phyloP scores from a whole-genome alignment of 2,329 filamentous ascomycete species.

The Apiospora hydei region DNA sequence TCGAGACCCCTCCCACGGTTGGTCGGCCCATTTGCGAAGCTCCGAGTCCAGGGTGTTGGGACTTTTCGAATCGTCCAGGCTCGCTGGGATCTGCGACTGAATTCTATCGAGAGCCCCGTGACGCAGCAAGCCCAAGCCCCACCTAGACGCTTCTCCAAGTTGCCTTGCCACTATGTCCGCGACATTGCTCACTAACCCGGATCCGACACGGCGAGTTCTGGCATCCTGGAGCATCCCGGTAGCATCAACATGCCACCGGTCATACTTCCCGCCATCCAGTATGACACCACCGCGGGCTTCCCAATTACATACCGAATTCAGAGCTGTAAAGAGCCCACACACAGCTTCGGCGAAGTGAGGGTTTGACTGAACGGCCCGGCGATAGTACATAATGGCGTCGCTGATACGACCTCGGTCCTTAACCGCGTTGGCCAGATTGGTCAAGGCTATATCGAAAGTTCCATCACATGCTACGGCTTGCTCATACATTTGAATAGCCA shows the following conservation, averaged over 20 bases:
- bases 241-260: conserved; percentile 93
- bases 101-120: conserved; percentile 60
- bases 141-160: conserved; percentile 82
- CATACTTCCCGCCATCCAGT: conserved; percentile 74
- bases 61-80: conserved; percentile 29
- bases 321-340: conserved; percentile 90
- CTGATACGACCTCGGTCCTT: conserved; percentile 94
- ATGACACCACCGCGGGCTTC: conserved; percentile 85
- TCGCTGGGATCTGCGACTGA: conserved; percentile 50
- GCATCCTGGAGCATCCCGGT: conserved; percentile 83
- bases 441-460: conserved; percentile 96
- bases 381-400: conserved; percentile 93
- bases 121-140: conserved; percentile 78
- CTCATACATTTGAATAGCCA: conserved; percentile 97
- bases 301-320: conserved; percentile 98
- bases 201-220: conserved; percentile 63
- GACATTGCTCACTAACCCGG: conserved; percentile 89
- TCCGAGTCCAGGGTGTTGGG: conserved; percentile 43
- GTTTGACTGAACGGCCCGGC: conserved; percentile 86
- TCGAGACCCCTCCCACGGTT: conserved; percentile 88
- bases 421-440: conserved; percentile 95
- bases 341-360: conserved; percentile 97
- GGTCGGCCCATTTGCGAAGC: conserved; percentile 69
- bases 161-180: conserved; percentile 91
- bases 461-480: conserved; percentile 89